These are phyloP conservation scores for Mycena latifolia DNA, from an alignment of 768 basidiomycete genomes.

Conservation along the genomic window DNA sequence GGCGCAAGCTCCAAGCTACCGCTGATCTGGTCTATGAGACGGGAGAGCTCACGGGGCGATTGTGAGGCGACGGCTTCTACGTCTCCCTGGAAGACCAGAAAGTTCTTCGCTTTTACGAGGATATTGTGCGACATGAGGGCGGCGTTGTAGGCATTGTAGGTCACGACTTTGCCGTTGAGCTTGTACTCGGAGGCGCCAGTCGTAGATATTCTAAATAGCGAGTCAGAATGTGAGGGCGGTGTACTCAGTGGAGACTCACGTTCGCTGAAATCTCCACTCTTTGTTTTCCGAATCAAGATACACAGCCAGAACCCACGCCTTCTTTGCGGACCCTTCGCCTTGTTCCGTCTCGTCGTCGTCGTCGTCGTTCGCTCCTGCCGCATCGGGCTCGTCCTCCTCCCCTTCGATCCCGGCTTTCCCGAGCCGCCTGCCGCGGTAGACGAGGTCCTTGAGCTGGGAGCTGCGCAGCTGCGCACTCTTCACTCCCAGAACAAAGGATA, in stretches of 20 bases:
- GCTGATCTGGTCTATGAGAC: constrained; percentile 95
- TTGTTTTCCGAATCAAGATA: constrained; percentile 82
- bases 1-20: constrained; percentile 91
- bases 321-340: constrained; percentile 88
- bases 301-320: constrained; percentile 96
- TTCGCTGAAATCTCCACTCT: constrained; percentile 93
- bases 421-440: constrained; percentile 89
- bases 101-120: constrained; percentile 99
- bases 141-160: constrained; percentile 90
- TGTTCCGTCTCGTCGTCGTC: constrained; percentile 64
- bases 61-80: constrained; percentile 98
- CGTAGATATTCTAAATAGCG: constrained; percentile 78
- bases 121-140: constrained; percentile 92
- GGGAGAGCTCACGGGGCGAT: constrained; percentile 88
- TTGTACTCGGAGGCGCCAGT: constrained; percentile 93
- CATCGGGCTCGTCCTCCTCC: constrained; percentile 59
- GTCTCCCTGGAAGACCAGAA: constrained; percentile 98
- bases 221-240: constrained; percentile 6
- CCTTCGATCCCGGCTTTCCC: constrained; percentile 61
- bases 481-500: constrained; percentile 98
- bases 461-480: constrained; percentile 94
- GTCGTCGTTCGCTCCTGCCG: constrained; percentile 49
- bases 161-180: constrained; percentile 84
- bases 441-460: constrained; percentile 94
- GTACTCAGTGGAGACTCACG: constrained; percentile 64